Percentiles rank a stretch among this genome's conserved stretches.
Conservation (phyloP, 768 basidiomycete genomes). For the Mycena galericulata region DNA sequence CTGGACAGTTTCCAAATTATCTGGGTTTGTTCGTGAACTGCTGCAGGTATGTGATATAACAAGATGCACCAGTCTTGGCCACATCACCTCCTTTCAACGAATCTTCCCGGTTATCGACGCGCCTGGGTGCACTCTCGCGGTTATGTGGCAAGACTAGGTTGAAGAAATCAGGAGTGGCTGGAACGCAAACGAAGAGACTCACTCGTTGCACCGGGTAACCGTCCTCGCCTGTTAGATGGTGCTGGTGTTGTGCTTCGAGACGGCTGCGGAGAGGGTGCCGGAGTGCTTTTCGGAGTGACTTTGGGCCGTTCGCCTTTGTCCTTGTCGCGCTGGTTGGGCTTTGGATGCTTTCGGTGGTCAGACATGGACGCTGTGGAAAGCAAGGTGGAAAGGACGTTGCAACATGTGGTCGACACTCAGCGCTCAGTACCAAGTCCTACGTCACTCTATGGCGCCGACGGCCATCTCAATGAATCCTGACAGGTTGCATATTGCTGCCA, state of each 20-base stretch:
- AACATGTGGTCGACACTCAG: slow-evolving; percentile 2
- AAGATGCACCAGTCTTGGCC: slow-evolving; percentile 10
- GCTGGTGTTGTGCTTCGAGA: slow-evolving; percentile 15
- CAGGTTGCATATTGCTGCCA: slow-evolving; percentile 2
- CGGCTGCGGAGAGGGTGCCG: slow-evolving; percentile 12
- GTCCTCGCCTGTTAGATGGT: not conserved
- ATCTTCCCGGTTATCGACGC: not conserved
- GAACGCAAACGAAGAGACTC: slow-evolving; percentile 7
- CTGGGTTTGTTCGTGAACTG: slow-evolving; percentile 3
- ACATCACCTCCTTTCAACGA: slow-evolving; percentile 7
- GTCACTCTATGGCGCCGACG: slow-evolving; percentile 16
- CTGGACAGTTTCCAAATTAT: slow-evolving; percentile 1
- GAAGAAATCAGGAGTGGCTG: slow-evolving; percentile 10
- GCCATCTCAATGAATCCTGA: slow-evolving; percentile 17
- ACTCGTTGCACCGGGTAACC: slow-evolving; percentile 7
- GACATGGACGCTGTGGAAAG: slow-evolving; percentile 23
- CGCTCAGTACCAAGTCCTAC: slow-evolving; percentile 7
- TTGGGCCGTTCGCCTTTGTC: not conserved
- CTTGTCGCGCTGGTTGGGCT: not conserved
- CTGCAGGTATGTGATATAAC: slow-evolving; percentile 18
- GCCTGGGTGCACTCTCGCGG: not conserved
- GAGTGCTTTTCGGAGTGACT: not conserved
- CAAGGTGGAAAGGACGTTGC: slow-evolving; percentile 14
- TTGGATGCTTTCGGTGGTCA: slow-evolving; percentile 15
- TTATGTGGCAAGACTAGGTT: slow-evolving; percentile 5